Evolutionary conservation across 2,329 filamentous ascomycete species (phyloP).

Genomic region (Fusarium sp.): DNA sequence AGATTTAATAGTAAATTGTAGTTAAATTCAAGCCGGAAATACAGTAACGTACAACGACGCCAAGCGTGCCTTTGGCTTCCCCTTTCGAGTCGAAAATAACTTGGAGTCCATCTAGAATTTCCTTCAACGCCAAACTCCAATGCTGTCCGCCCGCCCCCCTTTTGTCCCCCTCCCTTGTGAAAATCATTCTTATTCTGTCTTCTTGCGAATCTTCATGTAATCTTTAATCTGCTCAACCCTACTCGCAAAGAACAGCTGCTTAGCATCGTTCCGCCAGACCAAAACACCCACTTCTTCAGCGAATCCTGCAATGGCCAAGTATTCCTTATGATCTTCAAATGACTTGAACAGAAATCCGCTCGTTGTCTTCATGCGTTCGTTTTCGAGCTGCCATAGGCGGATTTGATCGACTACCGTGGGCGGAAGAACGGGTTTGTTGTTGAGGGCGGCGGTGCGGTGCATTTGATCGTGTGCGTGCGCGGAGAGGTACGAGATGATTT

Average conservation of each 20-base stretch:
- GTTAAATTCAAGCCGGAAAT: background rate
- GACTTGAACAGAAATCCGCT: slow-evolving; percentile 91
- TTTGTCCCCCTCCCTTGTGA: background rate
- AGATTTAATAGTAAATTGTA: background rate
- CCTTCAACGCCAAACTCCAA: slow-evolving; percentile 39
- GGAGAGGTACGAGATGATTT: slow-evolving; percentile 93
- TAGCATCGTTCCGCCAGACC: slow-evolving; percentile 84
- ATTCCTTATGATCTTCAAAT: slow-evolving; percentile 79
- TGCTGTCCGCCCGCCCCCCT: slow-evolving; percentile 13
- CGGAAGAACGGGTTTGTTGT: slow-evolving; percentile 80
- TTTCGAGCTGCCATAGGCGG: slow-evolving; percentile 95
- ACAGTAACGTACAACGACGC: background rate
- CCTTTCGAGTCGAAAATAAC: slow-evolving; percentile 3
- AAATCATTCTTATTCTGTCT: slow-evolving; percentile 53
- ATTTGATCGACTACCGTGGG: slow-evolving; percentile 98
- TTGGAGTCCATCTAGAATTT: slow-evolving; percentile 12
- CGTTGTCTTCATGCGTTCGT: slow-evolving; percentile 89
- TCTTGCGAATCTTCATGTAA: slow-evolving; percentile 78
- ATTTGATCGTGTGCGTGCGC: slow-evolving; percentile 96
- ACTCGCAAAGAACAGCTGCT: slow-evolving; percentile 90
- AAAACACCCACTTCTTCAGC: slow-evolving; percentile 92
- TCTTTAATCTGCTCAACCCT: slow-evolving; percentile 89
- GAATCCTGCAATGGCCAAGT: slow-evolving; percentile 77
- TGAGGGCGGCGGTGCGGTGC: slow-evolving; percentile 71
- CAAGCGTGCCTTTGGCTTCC: slow-evolving; percentile 3